Evolutionary conservation across 148 eudicot species (phyloP).

Genomic region (Simmondsia chinensis): DNA sequence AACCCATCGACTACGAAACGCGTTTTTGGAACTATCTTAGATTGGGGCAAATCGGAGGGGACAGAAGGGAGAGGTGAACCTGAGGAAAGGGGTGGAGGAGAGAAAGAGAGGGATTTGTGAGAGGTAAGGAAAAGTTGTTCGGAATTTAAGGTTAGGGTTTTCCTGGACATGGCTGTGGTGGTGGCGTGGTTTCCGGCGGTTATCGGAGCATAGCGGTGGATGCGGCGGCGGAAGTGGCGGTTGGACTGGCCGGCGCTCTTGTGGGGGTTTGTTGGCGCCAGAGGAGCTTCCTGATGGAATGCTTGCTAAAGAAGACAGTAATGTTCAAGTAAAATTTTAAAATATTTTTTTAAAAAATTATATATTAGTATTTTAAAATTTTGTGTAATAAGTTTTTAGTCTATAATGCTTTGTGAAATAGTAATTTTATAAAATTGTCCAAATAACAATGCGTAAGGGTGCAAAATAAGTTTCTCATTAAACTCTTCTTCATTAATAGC

Average conservation of each 20-base stretch:
- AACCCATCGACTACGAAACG: constrained; percentile 84
- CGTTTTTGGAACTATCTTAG: constrained; percentile 76
- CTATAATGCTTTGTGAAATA: too few relatives aligned
- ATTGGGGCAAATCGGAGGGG: constrained; percentile 51
- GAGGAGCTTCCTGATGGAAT: too few relatives aligned
- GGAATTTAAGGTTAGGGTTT: constrained; percentile 55
- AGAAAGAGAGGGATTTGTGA: constrained; percentile 6
- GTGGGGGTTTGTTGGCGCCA: constrained; percentile 3
- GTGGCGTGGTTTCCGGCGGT: constrained; percentile 20
- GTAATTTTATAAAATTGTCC: too few relatives aligned
- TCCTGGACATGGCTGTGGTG: constrained; percentile 28
- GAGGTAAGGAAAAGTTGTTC: constrained; percentile 29
- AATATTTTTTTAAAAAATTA: too few relatives aligned
- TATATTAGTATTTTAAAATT: too few relatives aligned
- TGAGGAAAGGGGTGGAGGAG: constrained; percentile 6
- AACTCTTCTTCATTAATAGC: too few relatives aligned
- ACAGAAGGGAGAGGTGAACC: constrained; percentile 39
- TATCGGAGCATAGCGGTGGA: constrained; percentile 1
- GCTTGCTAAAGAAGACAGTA: too few relatives aligned
- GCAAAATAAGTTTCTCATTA: too few relatives aligned
- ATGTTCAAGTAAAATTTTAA: too few relatives aligned
- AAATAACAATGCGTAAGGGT: too few relatives aligned
- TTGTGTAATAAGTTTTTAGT: too few relatives aligned
- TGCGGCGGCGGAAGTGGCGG: constrained; percentile 4
- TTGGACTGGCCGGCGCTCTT: too few relatives aligned